phyloP scores from a whole-genome alignment of 768 basidiomycete species.

The Hortiboletus campestris region DNA sequence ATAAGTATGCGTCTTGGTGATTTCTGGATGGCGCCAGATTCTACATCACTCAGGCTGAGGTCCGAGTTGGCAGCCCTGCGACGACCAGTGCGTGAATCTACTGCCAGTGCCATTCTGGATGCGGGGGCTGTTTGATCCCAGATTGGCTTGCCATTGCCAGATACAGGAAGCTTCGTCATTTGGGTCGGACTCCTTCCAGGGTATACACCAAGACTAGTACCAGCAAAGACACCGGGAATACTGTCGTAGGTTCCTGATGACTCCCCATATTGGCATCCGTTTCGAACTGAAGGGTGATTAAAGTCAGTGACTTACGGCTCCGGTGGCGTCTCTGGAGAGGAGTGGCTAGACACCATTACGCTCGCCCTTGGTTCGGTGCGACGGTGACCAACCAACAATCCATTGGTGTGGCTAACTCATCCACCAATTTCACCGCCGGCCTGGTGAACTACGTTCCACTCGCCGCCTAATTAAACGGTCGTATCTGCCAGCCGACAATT shows the following conservation, averaged over 20 bases:
- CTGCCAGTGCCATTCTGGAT: neutral
- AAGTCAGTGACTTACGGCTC: constrained; percentile 3
- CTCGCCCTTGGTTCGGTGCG: neutral
- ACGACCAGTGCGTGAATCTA: constrained; percentile 21
- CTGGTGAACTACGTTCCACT: constrained; percentile 21
- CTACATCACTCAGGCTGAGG: too few relatives aligned
- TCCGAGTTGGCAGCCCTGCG: constrained; percentile 26
- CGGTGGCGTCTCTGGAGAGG: constrained; percentile 10
- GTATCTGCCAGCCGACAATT: too few relatives aligned
- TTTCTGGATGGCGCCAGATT: too few relatives aligned
- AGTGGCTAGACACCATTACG: constrained; percentile 9
- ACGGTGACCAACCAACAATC: constrained; percentile 26
- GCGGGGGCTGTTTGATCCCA: constrained; percentile 1
- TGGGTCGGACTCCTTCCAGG: too few relatives aligned
- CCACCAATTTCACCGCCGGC: constrained; percentile 24
- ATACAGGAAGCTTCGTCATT: constrained; percentile 32
- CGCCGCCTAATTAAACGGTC: too few relatives aligned
- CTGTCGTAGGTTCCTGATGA: constrained; percentile 12
- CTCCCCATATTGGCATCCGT: neutral
- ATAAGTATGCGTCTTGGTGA: too few relatives aligned
- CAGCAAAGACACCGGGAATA: constrained; percentile 19
- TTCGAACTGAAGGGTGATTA: neutral
- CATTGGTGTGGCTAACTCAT: constrained; percentile 33
- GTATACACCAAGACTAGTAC: constrained; percentile 13
- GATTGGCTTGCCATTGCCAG: constrained; percentile 29